Base-by-base conservation (phyloP, 441 rosid genomes). In the Pelargonium fulgidum region DNA sequence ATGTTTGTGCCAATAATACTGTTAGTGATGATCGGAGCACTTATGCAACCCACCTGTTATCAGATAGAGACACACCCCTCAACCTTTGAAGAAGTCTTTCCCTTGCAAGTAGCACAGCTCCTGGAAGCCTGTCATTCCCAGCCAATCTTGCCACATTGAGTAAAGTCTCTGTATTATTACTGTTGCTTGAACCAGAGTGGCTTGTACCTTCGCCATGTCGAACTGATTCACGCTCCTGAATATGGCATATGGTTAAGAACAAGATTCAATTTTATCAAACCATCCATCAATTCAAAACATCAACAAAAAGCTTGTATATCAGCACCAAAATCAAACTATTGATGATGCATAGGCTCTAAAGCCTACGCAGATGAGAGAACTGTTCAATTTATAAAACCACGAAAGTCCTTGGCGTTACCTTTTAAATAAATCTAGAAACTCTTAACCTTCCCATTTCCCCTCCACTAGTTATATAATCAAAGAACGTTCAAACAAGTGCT, bases 41-140 rank as follows among this genome's bases (percentile, higher is more conserved):
- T 22, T 22, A 22, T 22, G 24, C 24, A 22, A 22, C 24, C 24
- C 24, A 22, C 97, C 98, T 85, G 86, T 78, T 75, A 66, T 54
- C 83, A 78, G 94, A 82, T 44, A 83, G 76, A 54, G 92, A 81
- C 33, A 85, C 85, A n/a, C 93, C 94, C 78, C 97, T 83, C 68
- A 93, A 78, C 82, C 97, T 83, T 82, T 91, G 96, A 77, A 84
- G 77, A 81, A 93, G 96, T 75, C 97, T 89, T 68, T 79, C 97
- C 77, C 96, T 87, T 36, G 98, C 97, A 71, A 89, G 97, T 29
- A 89, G 80, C 70, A 93, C 98, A 70, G 94, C 73, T 62, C 96
- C 96, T 44, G 97, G 98, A 76, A 90, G 97, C 83, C 97, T 85
- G 39, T 90, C 92, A 48, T 76, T 81, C 20, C 83, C 76, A 14